Evolutionary conservation across 1,284 basidiomycete genomes (phyloP), one percentile per base, ranked within the genome.

Genomic region (Sporisorium iseilematis-ciliati): DNA sequence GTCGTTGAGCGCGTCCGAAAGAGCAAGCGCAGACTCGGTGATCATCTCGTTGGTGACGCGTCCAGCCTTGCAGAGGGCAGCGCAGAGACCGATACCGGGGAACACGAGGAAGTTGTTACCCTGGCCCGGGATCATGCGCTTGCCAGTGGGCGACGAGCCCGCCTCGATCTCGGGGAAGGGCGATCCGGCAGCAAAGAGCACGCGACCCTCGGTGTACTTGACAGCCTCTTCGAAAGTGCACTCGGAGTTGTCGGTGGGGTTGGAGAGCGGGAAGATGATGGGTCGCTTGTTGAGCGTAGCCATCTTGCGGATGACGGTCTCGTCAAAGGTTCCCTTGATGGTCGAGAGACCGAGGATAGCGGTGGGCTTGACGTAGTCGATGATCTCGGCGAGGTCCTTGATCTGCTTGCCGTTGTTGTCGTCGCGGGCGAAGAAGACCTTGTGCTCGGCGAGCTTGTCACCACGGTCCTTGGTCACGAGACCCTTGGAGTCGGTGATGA

Each of bases 241-340:
- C 78, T 92, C 91, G 82, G 92, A 92, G 48, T 94, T 90, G 52
- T 89, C 88, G 51, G 93, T 91, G 31, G 95, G 95, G 87, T 97
- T 98, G 38, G 93, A 94, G n/a, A 97, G 90, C 52, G 95, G 93
- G 89, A 97, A 97, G 85, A 97, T 91, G 88, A 97, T 95, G 26
- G 95, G 95, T 23, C 91, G 90, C 21, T 90, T 88, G 87, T 96
- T 97, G 77, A 93, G 88, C 53, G 89, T 88, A n/a, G 91, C 90
- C 94, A 98, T 95, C 12, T 89, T 87, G 78, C 90, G 88, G 69
- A 97, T 90, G 58, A 94, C 91, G 12, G 89, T 87, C 63, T 91
- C 88, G 67, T 88, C 90, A 87, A 97, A 97, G 1, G 94, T 92
- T 51, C 91, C 91, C 87, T 90, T 90, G 75, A 92, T 91, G 25